Base-by-base conservation (phyloP, 441 rosid genomes). In the Breynia disticha region DNA sequence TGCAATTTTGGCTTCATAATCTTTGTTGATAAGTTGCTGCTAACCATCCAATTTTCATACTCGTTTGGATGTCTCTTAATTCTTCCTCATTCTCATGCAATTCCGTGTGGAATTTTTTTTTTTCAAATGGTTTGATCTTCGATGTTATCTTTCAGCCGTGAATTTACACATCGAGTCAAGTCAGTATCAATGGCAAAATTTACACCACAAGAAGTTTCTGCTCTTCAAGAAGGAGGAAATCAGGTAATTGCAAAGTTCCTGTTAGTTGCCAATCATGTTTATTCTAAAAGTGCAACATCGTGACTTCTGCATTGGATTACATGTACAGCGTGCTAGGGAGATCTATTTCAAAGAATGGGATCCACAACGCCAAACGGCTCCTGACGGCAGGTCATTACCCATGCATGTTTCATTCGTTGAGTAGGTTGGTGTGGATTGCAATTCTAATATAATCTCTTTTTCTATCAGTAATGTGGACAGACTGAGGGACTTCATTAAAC, bases 161-260 rank as follows among this genome's bases (percentile, higher is more conserved):
- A 89, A 74, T 93, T 86, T 62, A 93, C 97, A 2, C 99, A 93
- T 51, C 76, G 99, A 45, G 97, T 93, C 42, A 93, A 93, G 70
- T 93, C 97, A 28, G 59, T 93, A 57, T 93, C 99, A 2, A 83
- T 93, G 95, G 96, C 99, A 11, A 93, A 81, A 66, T 93, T 93
- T 63, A 77, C 97, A 19, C 70, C 93, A 52, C 95, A 86, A 67
- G 99, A 93, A 78, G 99, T 86, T 54, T 48, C 51, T 61, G 70
- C 93, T 59, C 85, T 93, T 60, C 83, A 84, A 69, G 90, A 69
- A 76, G 96, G 95, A 48, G 97, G 97, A 67, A 93, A 93, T 68
- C 74, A 93, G 96, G 98, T 91, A 71, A 37, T 24, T 16, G 62
- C 48, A 46, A 15, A 22, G 39, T 65, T 53, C 62, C 47, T 37